Conservation (phyloP, 2,329 filamentous ascomycete species). For the Xylariomycetidae sp. region DNA sequence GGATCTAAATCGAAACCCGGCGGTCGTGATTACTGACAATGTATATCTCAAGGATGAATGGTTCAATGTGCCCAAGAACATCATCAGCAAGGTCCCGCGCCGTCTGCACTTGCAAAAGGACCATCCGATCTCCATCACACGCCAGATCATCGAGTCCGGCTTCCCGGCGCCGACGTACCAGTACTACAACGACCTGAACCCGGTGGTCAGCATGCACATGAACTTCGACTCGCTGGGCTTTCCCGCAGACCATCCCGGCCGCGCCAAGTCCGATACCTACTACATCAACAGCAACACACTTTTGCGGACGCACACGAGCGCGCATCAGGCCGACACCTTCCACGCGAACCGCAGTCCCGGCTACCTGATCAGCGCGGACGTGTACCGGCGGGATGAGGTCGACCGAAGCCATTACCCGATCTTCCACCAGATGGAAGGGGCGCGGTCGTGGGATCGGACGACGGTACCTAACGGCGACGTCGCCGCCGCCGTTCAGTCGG, state of each 20-base stretch:
- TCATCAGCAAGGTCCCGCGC: constrained; percentile 67
- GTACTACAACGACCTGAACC: constrained; percentile 72
- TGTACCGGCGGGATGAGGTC: constrained; percentile 91
- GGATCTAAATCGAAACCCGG: constrained; percentile 34
- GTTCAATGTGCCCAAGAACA: constrained; percentile 77
- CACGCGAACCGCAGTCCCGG: constrained; percentile 65
- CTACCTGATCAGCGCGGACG: constrained; percentile 88
- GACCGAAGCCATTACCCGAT: constrained; percentile 93
- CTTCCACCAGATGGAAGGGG: constrained; percentile 98
- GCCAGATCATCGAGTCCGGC: constrained; percentile 83
- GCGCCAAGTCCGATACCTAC: constrained; percentile 86
- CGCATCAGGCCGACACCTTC: constrained; percentile 83
- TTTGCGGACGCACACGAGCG: constrained; percentile 87
- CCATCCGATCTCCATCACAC: constrained; percentile 86
- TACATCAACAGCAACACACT: constrained; percentile 84
- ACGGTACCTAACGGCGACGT: constrained; percentile 52
- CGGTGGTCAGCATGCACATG: constrained; percentile 75
- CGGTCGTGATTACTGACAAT: constrained; percentile 55
- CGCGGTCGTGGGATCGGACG: constrained; percentile 75
- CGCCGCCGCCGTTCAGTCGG: constrained; percentile 61
- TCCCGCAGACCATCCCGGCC: constrained; percentile 78
- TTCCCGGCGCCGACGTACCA: constrained; percentile 70
- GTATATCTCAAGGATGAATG: constrained; percentile 67
- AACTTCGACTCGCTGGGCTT: constrained; percentile 99
- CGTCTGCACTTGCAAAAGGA: constrained; percentile 84